A percentile compares a stretch with the other conserved stretches of the same genome.
phyloP scores from a whole-genome alignment of 306 rosid genomes.

The Sindora glabra region DNA sequence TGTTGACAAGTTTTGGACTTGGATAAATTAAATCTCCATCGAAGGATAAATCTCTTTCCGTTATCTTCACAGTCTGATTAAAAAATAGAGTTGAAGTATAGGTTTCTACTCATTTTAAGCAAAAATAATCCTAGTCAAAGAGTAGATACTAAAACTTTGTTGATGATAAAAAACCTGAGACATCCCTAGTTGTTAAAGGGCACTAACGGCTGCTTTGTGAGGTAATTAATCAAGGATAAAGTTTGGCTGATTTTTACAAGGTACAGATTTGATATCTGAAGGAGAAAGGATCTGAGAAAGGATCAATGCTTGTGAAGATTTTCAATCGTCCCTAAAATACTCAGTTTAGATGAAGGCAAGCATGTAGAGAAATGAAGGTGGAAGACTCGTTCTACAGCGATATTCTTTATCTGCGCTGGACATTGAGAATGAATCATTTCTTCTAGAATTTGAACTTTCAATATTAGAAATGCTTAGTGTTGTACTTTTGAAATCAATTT shows the following conservation, averaged over 20 bases:
- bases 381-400: neutral
- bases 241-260: neutral
- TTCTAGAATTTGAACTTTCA: neutral
- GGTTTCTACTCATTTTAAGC: neutral
- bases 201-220: neutral
- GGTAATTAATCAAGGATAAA: neutral
- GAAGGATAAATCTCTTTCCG: conserved; percentile 8
- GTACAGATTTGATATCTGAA: neutral
- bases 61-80: conserved; percentile 15
- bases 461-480: conserved; percentile 10
- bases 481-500: neutral
- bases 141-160: neutral
- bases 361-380: neutral
- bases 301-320: neutral
- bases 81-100: neutral
- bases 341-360: neutral
- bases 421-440: neutral
- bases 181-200: conserved; percentile 14
- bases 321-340: conserved; percentile 1
- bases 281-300: neutral
- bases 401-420: neutral
- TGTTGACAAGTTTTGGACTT: neutral
- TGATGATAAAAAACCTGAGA: conserved; percentile 5
- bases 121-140: neutral
- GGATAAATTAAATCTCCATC: neutral